Base-by-base conservation (phyloP, 768 basidiomycete species). In the Rhizopogon roseolus region DNA sequence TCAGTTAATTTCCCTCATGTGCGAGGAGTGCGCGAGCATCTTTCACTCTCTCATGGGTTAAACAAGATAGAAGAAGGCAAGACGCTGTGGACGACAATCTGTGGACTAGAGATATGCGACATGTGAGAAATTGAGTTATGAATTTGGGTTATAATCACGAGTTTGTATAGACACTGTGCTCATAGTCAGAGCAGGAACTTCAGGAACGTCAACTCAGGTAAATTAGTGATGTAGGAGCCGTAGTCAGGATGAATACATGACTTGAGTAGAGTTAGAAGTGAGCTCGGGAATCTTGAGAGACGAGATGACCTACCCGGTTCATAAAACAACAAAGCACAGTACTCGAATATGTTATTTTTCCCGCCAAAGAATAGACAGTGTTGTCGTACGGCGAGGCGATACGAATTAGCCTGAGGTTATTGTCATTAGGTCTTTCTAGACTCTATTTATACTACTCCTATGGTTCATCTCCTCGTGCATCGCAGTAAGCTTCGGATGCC, bases 1-100 rank as follows among this genome's bases (percentile, higher is more conserved):
- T n/a, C n/a, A 13, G 28, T 17, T 29, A 13, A 6, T 17, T 17
- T 10, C 10, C 9, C 11, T 1, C n/a, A 10, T 7, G 28, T 17
- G 6, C 16, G 5, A 17, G 17, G 43, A 17, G n/a, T 45, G 29
- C 13, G 6, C 29, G 27, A 27, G 16, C 25, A 27, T 43, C 5
- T n/a, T 28, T 44, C 43, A 41, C 59, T 63, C 34, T 59, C 41
- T 37, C 49, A 53, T 2, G 66, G 64, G 41, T 62, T 66, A 60
- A 66, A 67, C 29, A 67, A 65, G 16, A 67, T 67, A n/a, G 64
- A 56, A 52, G 54, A 58, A 22, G 65, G 57, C 9, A 66, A 54
- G n/a, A 68, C 38, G 22, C 65, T 41, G 16, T 66, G 65, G 25
- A 66, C 34, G 1, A 60, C 66, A 6, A 54, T 14, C 11, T 54